phyloP scores from a whole-genome alignment of 192 early-diverging fungal genomes.

The Dimargaris cristalligena region DNA sequence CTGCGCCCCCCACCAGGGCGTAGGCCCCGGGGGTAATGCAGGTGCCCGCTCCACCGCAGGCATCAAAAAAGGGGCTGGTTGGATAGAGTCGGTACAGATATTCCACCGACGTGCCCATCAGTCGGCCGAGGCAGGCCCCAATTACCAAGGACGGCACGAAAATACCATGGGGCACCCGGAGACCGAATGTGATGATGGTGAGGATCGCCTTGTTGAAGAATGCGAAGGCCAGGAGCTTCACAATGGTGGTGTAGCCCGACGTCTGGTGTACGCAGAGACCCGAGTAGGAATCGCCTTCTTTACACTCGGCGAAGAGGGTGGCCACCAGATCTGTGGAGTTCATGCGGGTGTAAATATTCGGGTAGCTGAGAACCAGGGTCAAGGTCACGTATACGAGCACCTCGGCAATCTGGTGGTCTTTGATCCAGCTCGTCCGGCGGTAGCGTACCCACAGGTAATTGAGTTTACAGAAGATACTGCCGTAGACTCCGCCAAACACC shows the following conservation, averaged over 20 bases:
- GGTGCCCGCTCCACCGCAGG: slow-evolving; percentile 24
- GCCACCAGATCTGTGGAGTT: slow-evolving; percentile 72
- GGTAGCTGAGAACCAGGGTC: slow-evolving; percentile 61
- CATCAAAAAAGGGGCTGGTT: slow-evolving; percentile 20
- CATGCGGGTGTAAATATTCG: slow-evolving; percentile 72
- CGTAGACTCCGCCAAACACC: slow-evolving; percentile 61
- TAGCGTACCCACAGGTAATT: slow-evolving; percentile 49
- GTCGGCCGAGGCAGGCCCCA: slow-evolving; percentile 30
- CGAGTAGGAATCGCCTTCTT: slow-evolving; percentile 35
- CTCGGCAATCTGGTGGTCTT: slow-evolving; percentile 53
- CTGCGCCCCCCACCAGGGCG: slow-evolving; percentile 37
- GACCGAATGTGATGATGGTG: slow-evolving; percentile 35
- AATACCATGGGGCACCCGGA: slow-evolving; percentile 31
- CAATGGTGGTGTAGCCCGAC: slow-evolving; percentile 21
- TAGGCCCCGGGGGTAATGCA: slow-evolving; percentile 61
- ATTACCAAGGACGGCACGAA: slow-evolving; percentile 37
- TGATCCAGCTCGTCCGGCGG: slow-evolving; percentile 55
- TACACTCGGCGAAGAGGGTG: slow-evolving; percentile 81
- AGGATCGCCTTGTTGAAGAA: slow-evolving; percentile 27
- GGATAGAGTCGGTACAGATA: slow-evolving; percentile 24
- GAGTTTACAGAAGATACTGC: slow-evolving; percentile 59
- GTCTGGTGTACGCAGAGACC: slow-evolving; percentile 39
- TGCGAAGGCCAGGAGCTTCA: slow-evolving; percentile 25
- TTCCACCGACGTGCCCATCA: slow-evolving; percentile 26
- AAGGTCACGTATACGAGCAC: slow-evolving; percentile 46